A percentile compares a stretch with the other conserved stretches of the same genome.
Evolutionary conservation across 2,329 filamentous ascomycete species (phyloP).

Genomic region (Aspergillus brunneoviolaceus): DNA sequence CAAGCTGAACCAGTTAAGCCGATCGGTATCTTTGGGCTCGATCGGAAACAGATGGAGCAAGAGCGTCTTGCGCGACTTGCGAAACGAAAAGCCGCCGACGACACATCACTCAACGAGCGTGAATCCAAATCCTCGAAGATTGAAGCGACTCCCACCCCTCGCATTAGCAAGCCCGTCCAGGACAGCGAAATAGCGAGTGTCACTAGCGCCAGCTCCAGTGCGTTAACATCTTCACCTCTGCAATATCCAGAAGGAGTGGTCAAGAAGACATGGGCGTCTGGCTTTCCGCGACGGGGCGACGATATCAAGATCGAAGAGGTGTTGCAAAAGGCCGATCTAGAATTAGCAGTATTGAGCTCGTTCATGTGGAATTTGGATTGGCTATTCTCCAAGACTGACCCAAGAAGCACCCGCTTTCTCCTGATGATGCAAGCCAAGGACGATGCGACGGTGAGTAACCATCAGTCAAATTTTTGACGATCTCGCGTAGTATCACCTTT

Average conservation of each 20-base stretch:
- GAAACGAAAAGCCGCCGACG: slow-evolving; percentile 54
- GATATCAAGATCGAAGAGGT: slow-evolving; percentile 90
- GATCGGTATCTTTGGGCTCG: slow-evolving; percentile 54
- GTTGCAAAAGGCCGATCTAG: slow-evolving; percentile 68
- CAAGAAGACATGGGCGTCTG: slow-evolving; percentile 76
- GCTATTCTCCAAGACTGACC: slow-evolving; percentile 70
- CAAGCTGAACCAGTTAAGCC: neutral
- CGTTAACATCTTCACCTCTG: slow-evolving; percentile 24
- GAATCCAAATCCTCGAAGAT: slow-evolving; percentile 26
- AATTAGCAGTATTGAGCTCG: slow-evolving; percentile 79
- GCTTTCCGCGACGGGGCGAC: slow-evolving; percentile 60
- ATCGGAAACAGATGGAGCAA: slow-evolving; percentile 81
- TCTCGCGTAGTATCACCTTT: neutral
- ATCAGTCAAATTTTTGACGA: neutral
- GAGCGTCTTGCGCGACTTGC: slow-evolving; percentile 71
- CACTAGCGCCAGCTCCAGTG: neutral
- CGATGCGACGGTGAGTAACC: slow-evolving; percentile 41
- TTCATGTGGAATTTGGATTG: slow-evolving; percentile 84
- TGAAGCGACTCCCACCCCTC: slow-evolving; percentile 5
- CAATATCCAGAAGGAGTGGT: slow-evolving; percentile 64
- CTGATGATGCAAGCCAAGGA: slow-evolving; percentile 62
- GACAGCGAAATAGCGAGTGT: too few relatives aligned
- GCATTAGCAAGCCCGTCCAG: neutral
- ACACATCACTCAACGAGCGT: slow-evolving; percentile 29
- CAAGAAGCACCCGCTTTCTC: slow-evolving; percentile 60